Base-by-base conservation (phyloP, 208 protist genomes). In the Strigomonas galati region DNA sequence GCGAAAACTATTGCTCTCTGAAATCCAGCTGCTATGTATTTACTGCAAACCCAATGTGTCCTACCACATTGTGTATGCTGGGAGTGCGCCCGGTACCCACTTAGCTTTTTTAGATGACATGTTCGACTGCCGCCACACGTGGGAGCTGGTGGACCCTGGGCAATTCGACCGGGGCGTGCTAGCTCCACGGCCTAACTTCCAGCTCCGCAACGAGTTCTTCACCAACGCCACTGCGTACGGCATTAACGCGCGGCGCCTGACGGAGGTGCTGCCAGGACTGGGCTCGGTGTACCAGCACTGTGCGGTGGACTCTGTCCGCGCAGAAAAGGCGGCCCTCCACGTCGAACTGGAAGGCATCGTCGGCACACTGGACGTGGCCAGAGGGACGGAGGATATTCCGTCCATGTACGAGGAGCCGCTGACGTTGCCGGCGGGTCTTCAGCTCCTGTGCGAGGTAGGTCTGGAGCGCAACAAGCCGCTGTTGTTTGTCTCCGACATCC, bases 401-500 rank as follows among this genome's bases (percentile, higher is more conserved):
- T 86, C 89, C 35, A 94, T 94, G 82, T 93, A 93, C 70, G 92
- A 95, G 65, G 64, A 76, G 7, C 84, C 69, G 17, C 74, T 93
- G 2, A 26, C 64, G 23, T 58, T 94, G 46, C 86, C 87, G 12
- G 53, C 67, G 35, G 91, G 87, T 23, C 75, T 95, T 15, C 74
- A 92, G 66, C 65, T 94, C 27, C 74, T 97, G 14, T 79, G 72
- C 27, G 71, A 81, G 48, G 85, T 93, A 1, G 89, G 65, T 0
- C 74, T 86, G 65, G 92, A 97, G 75, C 80, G 84, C 9, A 73
- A 60, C 21, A 83, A 84, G 43, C 91, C 93, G 46, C 70, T 97
- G 10, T 81, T 98, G 14, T 98, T 98, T 65, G 80, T 98, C 17
- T 97, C 90, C 19, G 95, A 98, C 78, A 96, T 98, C 56, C 87